These are phyloP conservation scores for Flaveria bidentis DNA, from an alignment of 129 eudicot genomes.

Conservation along the genomic window DNA sequence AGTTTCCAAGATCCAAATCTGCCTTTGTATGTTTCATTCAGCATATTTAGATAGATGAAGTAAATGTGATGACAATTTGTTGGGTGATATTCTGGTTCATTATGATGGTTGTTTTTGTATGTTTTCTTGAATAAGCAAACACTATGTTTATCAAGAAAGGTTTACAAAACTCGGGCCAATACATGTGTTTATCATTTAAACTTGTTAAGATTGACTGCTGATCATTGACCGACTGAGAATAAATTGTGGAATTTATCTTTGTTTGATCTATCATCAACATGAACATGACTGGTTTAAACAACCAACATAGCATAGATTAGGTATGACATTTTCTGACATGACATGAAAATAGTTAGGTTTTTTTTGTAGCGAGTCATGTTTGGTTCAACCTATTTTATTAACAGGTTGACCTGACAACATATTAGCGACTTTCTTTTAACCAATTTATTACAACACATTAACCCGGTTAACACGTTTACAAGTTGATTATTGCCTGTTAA, in stretches of 20 bases:
- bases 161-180: not conserved
- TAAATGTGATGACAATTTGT: not conserved
- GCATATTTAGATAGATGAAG: not conserved
- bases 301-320: too few species aligned
- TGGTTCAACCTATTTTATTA: not conserved
- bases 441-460: not conserved
- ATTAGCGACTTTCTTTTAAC: not conserved
- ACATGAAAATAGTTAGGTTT: too few species aligned
- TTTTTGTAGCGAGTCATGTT: not conserved
- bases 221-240: too few species aligned
- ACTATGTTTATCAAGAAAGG: not conserved
- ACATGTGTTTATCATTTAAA: too few species aligned
- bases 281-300: too few species aligned
- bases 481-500: too few species aligned
- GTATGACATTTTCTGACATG: too few species aligned
- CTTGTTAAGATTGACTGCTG: too few species aligned
- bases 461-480: not conserved
- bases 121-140: not conserved
- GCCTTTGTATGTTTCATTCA: not conserved
- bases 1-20: not conserved
- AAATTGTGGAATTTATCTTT: too few species aligned
- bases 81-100: conserved; percentile 1
- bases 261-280: too few species aligned
- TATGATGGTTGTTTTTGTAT: not conserved
- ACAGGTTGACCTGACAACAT: not conserved